Conservation (phyloP, 768 basidiomycete species). For the Hygrocybe punicea region DNA sequence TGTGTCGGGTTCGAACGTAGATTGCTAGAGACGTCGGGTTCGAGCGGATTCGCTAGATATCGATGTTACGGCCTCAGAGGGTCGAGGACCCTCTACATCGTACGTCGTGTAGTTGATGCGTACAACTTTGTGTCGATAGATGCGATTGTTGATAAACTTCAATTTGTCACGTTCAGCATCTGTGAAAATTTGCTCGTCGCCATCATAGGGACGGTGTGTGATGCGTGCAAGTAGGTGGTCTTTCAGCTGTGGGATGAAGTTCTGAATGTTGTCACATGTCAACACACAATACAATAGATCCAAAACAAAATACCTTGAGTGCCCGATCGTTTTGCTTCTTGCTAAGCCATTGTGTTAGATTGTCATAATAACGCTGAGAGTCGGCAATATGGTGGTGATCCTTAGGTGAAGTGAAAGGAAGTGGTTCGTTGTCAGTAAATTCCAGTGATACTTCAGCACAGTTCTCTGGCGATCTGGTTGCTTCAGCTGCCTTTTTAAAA, state of each 20-base stretch:
- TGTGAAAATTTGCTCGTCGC: slow-evolving; percentile 11
- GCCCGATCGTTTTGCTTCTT: slow-evolving; percentile 3
- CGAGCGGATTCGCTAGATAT: too few relatives aligned
- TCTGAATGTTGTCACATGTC: slow-evolving; percentile 15
- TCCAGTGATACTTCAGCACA: not conserved
- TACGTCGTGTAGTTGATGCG: slow-evolving; percentile 31
- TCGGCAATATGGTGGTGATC: slow-evolving; percentile 25
- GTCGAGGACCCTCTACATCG: too few relatives aligned
- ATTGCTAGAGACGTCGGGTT: too few relatives aligned
- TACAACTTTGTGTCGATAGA: slow-evolving; percentile 26
- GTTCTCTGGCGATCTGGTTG: not conserved
- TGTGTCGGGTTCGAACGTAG: too few relatives aligned
- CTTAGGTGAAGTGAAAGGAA: slow-evolving; percentile 2
- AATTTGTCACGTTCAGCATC: slow-evolving; percentile 3
- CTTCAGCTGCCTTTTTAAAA: not conserved
- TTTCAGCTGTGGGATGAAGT: slow-evolving; percentile 19
- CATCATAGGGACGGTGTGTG: slow-evolving; percentile 3
- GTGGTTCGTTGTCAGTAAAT: not conserved
- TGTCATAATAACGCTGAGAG: slow-evolving; percentile 2
- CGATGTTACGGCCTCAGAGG: too few relatives aligned
- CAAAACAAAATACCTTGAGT: slow-evolving; percentile 1
- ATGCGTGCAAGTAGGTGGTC: slow-evolving; percentile 19
- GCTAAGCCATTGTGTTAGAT: not conserved
- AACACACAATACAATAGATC: not conserved
- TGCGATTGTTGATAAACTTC: slow-evolving; percentile 15